Base-by-base conservation (phyloP, 176 grass and related monocot genomes). In the Melocanna baccifera region DNA sequence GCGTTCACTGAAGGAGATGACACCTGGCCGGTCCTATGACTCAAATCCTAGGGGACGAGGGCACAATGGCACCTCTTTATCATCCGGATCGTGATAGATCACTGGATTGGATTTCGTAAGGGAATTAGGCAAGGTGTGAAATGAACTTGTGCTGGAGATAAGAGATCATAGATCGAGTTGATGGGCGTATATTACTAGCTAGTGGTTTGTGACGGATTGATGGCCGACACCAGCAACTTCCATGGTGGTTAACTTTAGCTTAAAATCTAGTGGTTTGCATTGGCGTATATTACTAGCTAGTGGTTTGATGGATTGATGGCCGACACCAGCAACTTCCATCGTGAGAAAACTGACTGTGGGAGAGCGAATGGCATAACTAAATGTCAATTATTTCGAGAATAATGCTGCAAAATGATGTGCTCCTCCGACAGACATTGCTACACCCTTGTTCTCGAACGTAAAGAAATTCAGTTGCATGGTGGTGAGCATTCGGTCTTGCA, bases 101-200 rank as follows among this genome's bases (percentile, higher is more conserved):
- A 0, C 14, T 57, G 1, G 2, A 26, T 82, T 7, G 10, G 23
- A 70, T 22, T 42, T 32, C 7, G 51, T 2, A 47, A 74, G 7
- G 6, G 5, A 45, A 42, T 12, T 25, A 43, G 13, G 32, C 47
- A 69, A 42, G 57, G 81, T 73, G 68, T 73, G 69, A 83, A 83
- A 28, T 72, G 80, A 83, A 83, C 6, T 82, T 82, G 62, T 82
- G 39, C 68, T 68, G 7, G 45, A 37, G n/a, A 73, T 51, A 30
- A 34, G 4, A 32, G 25, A 51, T 73, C 2, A 72, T 18, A 15
- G 25, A 66, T 34, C 13, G 42, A 28, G 5, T 36, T 48, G 39
- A 32, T 43, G 19, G 9, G 7, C 15, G 5, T 15, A 47, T 48
- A 12, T 80, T 34, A 4, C 56, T 42, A 45, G 55, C 56, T 7